These are phyloP conservation scores for Aurinia saxatilis DNA, from an alignment of 345 rosid genomes.

Conservation along the genomic window DNA sequence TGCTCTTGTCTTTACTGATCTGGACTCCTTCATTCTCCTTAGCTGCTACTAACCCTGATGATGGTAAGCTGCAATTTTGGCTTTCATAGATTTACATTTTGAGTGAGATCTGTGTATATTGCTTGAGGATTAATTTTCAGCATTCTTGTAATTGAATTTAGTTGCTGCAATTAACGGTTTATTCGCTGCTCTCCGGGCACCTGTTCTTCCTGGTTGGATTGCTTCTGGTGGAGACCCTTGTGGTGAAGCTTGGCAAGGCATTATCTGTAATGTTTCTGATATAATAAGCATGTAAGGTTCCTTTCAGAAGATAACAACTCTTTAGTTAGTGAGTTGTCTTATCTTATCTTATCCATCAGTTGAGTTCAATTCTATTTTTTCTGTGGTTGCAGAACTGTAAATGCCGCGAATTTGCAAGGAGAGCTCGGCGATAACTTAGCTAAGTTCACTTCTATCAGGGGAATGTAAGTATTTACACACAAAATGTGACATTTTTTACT, in stretches of 20 bases:
- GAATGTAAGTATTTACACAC: constrained; percentile 52
- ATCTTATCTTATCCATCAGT: neutral
- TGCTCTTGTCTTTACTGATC: constrained; percentile 51
- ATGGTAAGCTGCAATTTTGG: constrained; percentile 42
- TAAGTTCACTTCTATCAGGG: constrained; percentile 57
- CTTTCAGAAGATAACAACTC: too few relatives aligned
- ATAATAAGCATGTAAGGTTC: constrained; percentile 50
- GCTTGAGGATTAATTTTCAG: constrained; percentile 18
- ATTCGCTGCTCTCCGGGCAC: constrained; percentile 64
- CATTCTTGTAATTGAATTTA: constrained; percentile 42
- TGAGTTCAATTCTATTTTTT: neutral
- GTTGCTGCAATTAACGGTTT: constrained; percentile 83
- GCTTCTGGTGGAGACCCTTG: constrained; percentile 94
- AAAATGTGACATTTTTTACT: neutral
- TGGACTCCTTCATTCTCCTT: constrained; percentile 42
- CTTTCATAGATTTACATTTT: constrained; percentile 1
- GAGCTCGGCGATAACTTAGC: constrained; percentile 69
- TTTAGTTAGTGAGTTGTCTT: neutral
- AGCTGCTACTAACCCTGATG: constrained; percentile 61
- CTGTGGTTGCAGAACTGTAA: constrained; percentile 49
- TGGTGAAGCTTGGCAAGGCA: constrained; percentile 89
- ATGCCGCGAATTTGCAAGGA: constrained; percentile 92
- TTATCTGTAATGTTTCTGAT: constrained; percentile 57
- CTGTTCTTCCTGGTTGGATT: constrained; percentile 89
- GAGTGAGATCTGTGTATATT: constrained; percentile 20